Evolutionary conservation across 306 rosid genomes (phyloP).

Genomic region (Cicer arietinum): DNA sequence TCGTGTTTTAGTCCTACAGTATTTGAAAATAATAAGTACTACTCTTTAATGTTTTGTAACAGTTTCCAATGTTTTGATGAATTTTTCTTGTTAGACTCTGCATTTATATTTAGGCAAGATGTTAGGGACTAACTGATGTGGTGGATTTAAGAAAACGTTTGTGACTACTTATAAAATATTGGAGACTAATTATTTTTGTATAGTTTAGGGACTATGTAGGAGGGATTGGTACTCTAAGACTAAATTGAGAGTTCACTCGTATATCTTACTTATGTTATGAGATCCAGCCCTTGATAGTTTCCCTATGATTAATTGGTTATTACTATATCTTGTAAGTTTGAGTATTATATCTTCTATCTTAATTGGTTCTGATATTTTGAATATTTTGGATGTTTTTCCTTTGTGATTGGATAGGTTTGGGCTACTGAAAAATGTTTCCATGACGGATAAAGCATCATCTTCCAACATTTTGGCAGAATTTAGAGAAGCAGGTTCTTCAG

Average conservation of each 20-base stretch:
- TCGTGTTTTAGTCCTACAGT: background rate
- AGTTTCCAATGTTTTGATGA: background rate
- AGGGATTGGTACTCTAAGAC: background rate
- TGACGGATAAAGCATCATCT: background rate
- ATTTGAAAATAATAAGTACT: background rate
- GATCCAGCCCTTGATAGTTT: background rate
- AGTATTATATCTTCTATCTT: constrained; percentile 2
- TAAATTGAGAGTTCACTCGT: background rate
- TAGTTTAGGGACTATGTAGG: background rate
- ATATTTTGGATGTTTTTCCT: background rate
- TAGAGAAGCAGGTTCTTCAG: background rate
- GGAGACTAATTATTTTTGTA: background rate
- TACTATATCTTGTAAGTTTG: background rate
- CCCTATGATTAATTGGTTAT: background rate
- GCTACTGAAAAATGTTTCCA: background rate
- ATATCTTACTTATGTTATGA: background rate
- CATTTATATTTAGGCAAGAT: background rate
- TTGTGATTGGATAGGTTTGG: constrained; percentile 8
- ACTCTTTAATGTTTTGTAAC: background rate
- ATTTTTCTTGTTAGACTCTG: background rate
- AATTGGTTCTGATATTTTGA: background rate
- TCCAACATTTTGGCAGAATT: background rate
- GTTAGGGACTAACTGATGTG: background rate
- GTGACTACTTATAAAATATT: background rate
- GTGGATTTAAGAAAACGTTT: background rate